Conservation (phyloP, 768 basidiomycete species). For the Pisolithus microcarpus region DNA sequence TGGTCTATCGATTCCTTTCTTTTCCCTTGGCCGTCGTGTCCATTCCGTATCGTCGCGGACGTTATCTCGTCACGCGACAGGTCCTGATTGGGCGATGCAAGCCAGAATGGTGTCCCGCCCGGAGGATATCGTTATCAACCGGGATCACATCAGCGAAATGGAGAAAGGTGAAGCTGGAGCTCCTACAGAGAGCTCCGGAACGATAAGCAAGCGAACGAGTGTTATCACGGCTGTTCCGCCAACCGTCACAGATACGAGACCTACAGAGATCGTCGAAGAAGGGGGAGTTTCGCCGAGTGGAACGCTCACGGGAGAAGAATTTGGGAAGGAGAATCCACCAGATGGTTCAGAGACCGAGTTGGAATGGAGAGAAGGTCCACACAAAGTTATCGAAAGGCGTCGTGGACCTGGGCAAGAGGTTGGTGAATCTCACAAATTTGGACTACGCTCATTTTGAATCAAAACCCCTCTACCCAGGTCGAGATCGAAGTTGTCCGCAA, state of each 20-base stretch:
- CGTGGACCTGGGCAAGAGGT: constrained; percentile 61
- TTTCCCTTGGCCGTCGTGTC: constrained; percentile 88
- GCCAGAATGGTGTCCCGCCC: constrained; percentile 62
- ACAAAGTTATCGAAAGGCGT: constrained; percentile 58
- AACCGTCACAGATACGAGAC: constrained; percentile 1
- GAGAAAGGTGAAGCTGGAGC: constrained; percentile 38
- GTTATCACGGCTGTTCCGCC: constrained; percentile 2
- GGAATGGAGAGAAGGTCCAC: constrained; percentile 70
- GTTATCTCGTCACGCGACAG: constrained; percentile 70
- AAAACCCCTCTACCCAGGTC: constrained; percentile 37
- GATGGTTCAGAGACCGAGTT: constrained; percentile 34
- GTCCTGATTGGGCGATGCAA: constrained; percentile 75
- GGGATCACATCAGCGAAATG: constrained; percentile 52
- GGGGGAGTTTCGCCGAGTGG: constrained; percentile 2
- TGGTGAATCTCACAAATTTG: constrained; percentile 12
- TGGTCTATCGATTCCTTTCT: constrained; percentile 89
- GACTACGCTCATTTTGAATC: constrained; percentile 1
- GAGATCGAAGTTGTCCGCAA: constrained; percentile 58
- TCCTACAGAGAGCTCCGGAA: constrained; percentile 17
- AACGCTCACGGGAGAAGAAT: constrained; percentile 11
- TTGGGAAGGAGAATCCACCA: constrained; percentile 31
- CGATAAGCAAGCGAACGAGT: constrained; percentile 21
- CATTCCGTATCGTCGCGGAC: constrained; percentile 75
- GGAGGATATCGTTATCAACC: constrained; percentile 79
- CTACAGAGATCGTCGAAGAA: constrained; percentile 7